Conservation (phyloP, 139 green algal species). For the Asterochloris erici region DNA sequence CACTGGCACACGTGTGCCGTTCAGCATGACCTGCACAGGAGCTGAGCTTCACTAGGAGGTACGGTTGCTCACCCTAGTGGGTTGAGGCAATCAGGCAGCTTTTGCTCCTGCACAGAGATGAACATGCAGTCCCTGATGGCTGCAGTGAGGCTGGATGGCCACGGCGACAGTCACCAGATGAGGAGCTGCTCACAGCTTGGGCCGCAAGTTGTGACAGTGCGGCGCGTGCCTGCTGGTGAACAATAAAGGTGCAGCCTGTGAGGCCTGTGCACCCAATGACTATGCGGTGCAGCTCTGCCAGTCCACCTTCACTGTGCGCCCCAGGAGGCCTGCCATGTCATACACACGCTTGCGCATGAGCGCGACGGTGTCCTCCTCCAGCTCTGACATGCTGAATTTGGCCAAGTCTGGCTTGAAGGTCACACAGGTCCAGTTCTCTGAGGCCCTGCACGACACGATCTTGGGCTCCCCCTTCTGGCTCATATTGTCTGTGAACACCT, state of each 20-base stretch:
- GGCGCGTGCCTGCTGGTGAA: background rate
- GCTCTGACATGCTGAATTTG: conserved; percentile 90
- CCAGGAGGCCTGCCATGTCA: conserved; percentile 93
- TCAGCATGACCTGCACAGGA: conserved; percentile 76
- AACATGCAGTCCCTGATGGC: too few relatives aligned
- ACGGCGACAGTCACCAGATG: too few relatives aligned
- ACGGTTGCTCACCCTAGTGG: too few relatives aligned
- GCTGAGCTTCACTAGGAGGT: too few relatives aligned
- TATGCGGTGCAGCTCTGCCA: too few relatives aligned
- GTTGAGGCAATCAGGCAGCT: too few relatives aligned
- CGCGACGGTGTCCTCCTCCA: conserved; percentile 57
- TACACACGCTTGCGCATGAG: conserved; percentile 96
- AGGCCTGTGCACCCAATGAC: too few relatives aligned
- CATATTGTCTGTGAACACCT: conserved; percentile 81
- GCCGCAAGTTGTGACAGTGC: background rate
- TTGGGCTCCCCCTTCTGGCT: conserved; percentile 60
- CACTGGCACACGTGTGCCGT: conserved; percentile 76
- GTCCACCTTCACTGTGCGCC: conserved; percentile 85
- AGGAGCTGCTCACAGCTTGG: background rate
- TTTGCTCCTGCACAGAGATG: too few relatives aligned
- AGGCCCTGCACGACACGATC: conserved; percentile 82
- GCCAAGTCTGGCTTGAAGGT: conserved; percentile 94
- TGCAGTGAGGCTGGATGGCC: too few relatives aligned
- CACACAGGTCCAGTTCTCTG: conserved; percentile 97
- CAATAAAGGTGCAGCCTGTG: background rate